Evolutionary conservation across 164 flowering plant genomes (phyloP).

Genomic region (Nelumbo lutea): DNA sequence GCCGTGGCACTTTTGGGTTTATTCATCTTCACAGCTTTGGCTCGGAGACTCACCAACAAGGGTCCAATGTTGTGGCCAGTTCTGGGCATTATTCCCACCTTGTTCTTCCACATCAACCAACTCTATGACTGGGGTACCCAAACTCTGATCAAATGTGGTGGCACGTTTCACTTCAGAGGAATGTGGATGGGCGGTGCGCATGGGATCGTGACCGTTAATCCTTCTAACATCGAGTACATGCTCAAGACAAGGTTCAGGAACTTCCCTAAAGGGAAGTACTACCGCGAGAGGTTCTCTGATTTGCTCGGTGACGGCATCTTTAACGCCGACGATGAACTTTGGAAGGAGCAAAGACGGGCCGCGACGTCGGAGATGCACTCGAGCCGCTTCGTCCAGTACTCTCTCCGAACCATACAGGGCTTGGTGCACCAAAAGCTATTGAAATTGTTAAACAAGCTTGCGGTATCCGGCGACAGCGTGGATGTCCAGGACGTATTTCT

Average conservation of each 20-base stretch:
- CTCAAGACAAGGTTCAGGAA: conserved; percentile 51
- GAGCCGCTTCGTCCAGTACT: conserved; percentile 84
- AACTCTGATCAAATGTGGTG: too few relatives aligned
- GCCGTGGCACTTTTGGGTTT: too few relatives aligned
- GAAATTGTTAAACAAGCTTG: conserved; percentile 51
- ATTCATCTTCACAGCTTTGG: too few relatives aligned
- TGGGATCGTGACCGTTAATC: too few relatives aligned
- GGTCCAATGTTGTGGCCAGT: too few relatives aligned
- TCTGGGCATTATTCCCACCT: too few relatives aligned
- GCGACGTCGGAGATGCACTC: conserved; percentile 92
- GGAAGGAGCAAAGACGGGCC: conserved; percentile 83
- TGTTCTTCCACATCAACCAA: too few relatives aligned
- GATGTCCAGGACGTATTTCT: conserved; percentile 79
- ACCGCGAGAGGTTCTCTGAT: conserved; percentile 81
- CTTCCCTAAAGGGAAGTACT: conserved; percentile 75
- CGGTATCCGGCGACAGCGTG: conserved; percentile 26
- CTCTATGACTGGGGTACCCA: too few relatives aligned
- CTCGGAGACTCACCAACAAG: too few relatives aligned
- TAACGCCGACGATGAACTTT: conserved; percentile 84
- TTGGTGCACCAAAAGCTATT: conserved; percentile 85
- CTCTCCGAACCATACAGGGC: conserved; percentile 30
- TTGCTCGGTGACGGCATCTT: conserved; percentile 86
- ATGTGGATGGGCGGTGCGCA: too few relatives aligned
- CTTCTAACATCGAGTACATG: conserved; percentile 36
- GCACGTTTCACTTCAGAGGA: too few relatives aligned